Evolutionary conservation across 306 rosid species (phyloP).

Genomic region (Glycine tomentella): DNA sequence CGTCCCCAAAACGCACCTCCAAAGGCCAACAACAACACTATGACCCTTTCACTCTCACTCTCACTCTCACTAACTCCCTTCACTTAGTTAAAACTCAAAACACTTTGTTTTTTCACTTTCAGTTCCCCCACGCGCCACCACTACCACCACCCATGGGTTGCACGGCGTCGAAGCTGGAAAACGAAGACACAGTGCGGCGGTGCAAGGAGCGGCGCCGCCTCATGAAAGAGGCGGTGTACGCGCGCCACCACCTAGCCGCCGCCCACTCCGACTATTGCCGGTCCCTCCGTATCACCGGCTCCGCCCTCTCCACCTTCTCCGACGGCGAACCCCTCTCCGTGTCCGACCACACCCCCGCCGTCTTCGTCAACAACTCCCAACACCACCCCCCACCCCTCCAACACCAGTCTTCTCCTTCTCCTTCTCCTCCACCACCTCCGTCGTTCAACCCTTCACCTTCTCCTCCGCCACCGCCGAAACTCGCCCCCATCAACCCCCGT

Average conservation of each 20-base stretch:
- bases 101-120: too few species aligned
- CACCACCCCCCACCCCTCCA: slow-evolving; percentile 49
- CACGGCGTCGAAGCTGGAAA: slow-evolving; percentile 84
- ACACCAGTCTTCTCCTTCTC: slow-evolving; percentile 32
- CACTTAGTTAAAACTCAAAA: too few species aligned
- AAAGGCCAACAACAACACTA: background rate
- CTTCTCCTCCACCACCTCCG: slow-evolving; percentile 61
- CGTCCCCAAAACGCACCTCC: background rate
- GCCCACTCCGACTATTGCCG: slow-evolving; percentile 97
- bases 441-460: slow-evolving; percentile 61
- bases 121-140: background rate
- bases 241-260: slow-evolving; percentile 94
- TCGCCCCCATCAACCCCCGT: slow-evolving; percentile 34
- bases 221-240: slow-evolving; percentile 81
- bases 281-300: slow-evolving; percentile 87
- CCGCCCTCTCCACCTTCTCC: slow-evolving; percentile 78
- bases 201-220: slow-evolving; percentile 97
- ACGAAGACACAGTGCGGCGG: slow-evolving; percentile 92
- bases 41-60: too few species aligned
- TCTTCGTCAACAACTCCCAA: slow-evolving; percentile 62
- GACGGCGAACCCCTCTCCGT: slow-evolving; percentile 77
- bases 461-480: slow-evolving; percentile 11
- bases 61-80: too few species aligned
- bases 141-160: slow-evolving; percentile 66
- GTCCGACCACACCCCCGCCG: slow-evolving; percentile 85